These are phyloP conservation scores for Lactarius pseudohatsudake DNA, from an alignment of 768 basidiomycete genomes.

Conservation along the genomic window DNA sequence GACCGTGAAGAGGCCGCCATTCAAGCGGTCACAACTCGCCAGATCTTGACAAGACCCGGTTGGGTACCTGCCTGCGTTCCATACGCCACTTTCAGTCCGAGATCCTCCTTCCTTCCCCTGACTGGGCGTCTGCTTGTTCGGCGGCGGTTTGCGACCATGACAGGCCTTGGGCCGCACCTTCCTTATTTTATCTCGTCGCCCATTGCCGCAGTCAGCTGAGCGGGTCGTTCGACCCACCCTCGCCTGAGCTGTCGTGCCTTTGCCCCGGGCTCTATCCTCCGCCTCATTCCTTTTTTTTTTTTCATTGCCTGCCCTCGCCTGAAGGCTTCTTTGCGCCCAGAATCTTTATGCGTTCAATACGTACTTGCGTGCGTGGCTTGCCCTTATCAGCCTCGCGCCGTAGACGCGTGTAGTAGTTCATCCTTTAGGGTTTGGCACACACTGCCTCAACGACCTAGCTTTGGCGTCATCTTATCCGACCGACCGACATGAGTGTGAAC, in stretches of 20 bases:
- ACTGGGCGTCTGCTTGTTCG: slow-evolving; percentile 24
- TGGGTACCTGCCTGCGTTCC: slow-evolving; percentile 8
- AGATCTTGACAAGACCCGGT: slow-evolving; percentile 22
- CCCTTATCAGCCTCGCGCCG: slow-evolving; percentile 23
- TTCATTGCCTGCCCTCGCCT: slow-evolving; percentile 12
- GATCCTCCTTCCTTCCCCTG: slow-evolving; percentile 9
- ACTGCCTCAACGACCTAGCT: background rate
- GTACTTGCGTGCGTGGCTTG: slow-evolving; percentile 19
- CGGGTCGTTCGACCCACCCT: slow-evolving; percentile 13
- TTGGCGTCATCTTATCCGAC: slow-evolving; percentile 16
- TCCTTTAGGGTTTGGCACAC: slow-evolving; percentile 22
- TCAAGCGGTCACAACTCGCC: slow-evolving; percentile 10
- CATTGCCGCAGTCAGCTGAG: slow-evolving; percentile 25
- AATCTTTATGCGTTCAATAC: slow-evolving; percentile 15
- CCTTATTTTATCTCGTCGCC: slow-evolving; percentile 16
- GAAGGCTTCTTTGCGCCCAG: slow-evolving; percentile 26
- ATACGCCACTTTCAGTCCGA: slow-evolving; percentile 26
- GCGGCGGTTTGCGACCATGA: slow-evolving; percentile 17
- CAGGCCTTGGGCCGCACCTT: slow-evolving; percentile 3
- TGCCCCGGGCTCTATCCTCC: slow-evolving; percentile 12
- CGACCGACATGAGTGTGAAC: background rate
- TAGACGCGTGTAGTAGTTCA: slow-evolving; percentile 14
- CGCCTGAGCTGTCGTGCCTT: slow-evolving; percentile 22
- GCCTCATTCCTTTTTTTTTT: slow-evolving; percentile 22
- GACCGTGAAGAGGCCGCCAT: slow-evolving; percentile 1